Conservation (phyloP, 2,329 filamentous ascomycete genomes). For the Blastomyces parvus region DNA sequence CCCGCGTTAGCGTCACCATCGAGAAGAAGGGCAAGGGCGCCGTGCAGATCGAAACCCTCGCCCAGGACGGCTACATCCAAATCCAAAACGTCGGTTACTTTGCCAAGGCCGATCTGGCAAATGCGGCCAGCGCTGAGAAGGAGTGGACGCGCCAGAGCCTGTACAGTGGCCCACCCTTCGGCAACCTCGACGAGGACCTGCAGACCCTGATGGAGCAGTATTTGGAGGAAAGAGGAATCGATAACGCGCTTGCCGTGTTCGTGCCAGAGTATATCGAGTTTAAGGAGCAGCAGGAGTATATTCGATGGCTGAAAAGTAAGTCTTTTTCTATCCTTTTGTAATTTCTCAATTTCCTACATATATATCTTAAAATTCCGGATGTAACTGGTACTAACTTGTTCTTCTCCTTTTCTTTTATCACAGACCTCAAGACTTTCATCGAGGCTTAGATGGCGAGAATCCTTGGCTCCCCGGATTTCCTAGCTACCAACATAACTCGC, state of each 20-base stretch:
- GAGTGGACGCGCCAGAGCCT: conserved; percentile 65
- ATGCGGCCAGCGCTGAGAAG: conserved; percentile 64
- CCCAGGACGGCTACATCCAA: conserved; percentile 74
- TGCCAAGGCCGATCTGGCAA: conserved; percentile 64
- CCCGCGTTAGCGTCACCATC: conserved; percentile 73
- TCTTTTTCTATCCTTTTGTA: conserved; percentile 8
- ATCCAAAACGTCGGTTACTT: conserved; percentile 91
- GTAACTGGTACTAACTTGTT: conserved; percentile 17
- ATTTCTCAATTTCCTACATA: conserved; percentile 2
- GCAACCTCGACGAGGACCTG: conserved; percentile 90
- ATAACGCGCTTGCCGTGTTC: conserved; percentile 76
- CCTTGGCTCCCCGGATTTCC: not conserved
- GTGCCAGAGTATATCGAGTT: conserved; percentile 92
- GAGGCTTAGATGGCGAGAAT: conserved; percentile 45
- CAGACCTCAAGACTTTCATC: conserved; percentile 75
- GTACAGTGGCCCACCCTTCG: conserved; percentile 87
- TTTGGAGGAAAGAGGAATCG: conserved; percentile 88
- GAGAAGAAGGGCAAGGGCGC: conserved; percentile 81
- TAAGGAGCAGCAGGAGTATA: conserved; percentile 98
- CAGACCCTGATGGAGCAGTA: conserved; percentile 88
- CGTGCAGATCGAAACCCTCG: conserved; percentile 74
- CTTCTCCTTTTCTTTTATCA: not conserved
- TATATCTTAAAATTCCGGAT: conserved; percentile 1
- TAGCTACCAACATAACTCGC: not conserved
- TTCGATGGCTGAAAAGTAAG: conserved; percentile 70